A percentile compares a stretch with the other conserved stretches of the same genome.
phyloP scores from a whole-genome alignment of 768 basidiomycete genomes.

The Russula virescens region DNA sequence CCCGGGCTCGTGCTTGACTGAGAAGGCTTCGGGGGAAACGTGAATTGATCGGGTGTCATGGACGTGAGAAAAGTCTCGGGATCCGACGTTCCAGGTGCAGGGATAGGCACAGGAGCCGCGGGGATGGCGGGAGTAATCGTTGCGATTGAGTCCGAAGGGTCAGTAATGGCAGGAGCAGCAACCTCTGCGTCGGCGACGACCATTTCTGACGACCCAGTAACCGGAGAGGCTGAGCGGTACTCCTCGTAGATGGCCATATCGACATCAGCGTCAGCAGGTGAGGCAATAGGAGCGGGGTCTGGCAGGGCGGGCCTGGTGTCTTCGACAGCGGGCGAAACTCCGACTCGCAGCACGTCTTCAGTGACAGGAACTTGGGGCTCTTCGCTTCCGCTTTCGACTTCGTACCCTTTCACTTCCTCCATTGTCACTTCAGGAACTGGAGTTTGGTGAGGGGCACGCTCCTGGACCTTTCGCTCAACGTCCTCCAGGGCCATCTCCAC shows the following conservation, averaged over 20 bases:
- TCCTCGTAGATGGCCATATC: conserved; percentile 1
- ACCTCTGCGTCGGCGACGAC: background rate
- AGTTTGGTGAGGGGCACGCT: background rate
- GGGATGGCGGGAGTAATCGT: background rate
- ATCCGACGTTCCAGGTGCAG: background rate
- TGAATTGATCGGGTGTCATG: conserved; percentile 14
- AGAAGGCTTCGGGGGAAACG: conserved; percentile 9
- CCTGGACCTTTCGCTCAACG: conserved; percentile 36
- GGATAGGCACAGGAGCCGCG: background rate
- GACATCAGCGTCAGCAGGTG: background rate
- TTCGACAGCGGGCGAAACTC: background rate
- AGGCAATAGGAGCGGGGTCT: background rate
- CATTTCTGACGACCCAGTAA: no score
- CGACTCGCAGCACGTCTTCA: background rate
- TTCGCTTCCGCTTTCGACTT: background rate
- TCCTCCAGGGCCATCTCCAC: conserved; percentile 57
- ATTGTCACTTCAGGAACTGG: background rate
- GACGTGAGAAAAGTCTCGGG: conserved; percentile 11
- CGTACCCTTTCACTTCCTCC: background rate
- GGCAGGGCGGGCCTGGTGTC: background rate
- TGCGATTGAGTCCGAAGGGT: background rate
- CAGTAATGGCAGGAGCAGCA: background rate
- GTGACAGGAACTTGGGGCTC: background rate
- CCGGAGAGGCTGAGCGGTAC: background rate
- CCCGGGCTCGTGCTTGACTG: background rate